Evolutionary conservation across 441 rosid genomes (phyloP), one percentile per base, ranked within the genome.

Genomic region (Mallotus japonicus): DNA sequence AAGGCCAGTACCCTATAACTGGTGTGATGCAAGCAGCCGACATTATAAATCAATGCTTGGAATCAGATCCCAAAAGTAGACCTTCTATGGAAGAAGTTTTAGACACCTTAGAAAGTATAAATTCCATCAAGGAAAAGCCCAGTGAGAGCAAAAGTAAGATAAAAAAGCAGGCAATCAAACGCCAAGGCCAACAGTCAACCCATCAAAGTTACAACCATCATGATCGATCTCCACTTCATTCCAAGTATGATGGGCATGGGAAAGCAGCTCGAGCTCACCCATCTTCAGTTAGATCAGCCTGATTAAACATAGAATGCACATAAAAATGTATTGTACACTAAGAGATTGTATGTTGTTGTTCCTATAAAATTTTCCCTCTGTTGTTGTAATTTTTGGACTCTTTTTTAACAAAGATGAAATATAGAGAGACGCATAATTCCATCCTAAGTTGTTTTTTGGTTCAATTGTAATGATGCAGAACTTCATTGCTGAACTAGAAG

Each of bases 71-170:
- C 0, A 87, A 75, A 73, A 82, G 42, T 24, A 83, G 99, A 19
- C 97, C 99, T 0, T 79, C 92, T 3, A 94, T 90, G 97, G 88
- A 86, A 24, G 74, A 89, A 10, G 90, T 94, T 14, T 68, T 87
- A 42, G 82, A 76, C 40, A 84, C 73, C 8, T 62, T 94, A 37
- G 67, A 77, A 62, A 47, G 67, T 34, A 77, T 92, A 34, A 77
- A 70, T 56, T 75, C 72, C 34, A 79, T 85, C 15, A 77, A 83
- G 70, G 81, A 47, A 0, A 79, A 64, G 16, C 83, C 86, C 1
- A 79, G 54, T 67, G 86, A 79, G 67, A 82, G 51, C 15, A 80
- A 67, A 76, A 6, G 19, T 10, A 58, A 55, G 14, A 46, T 51
- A 11, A 56, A 70, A 20, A 71, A 16, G 11, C 16, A 65, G 12